Percentiles rank a stretch among this genome's conserved stretches.
These are phyloP conservation scores for Pseudogymnoascus sp. DNA, from an alignment of 2,329 filamentous ascomycete genomes.

Conservation along the genomic window DNA sequence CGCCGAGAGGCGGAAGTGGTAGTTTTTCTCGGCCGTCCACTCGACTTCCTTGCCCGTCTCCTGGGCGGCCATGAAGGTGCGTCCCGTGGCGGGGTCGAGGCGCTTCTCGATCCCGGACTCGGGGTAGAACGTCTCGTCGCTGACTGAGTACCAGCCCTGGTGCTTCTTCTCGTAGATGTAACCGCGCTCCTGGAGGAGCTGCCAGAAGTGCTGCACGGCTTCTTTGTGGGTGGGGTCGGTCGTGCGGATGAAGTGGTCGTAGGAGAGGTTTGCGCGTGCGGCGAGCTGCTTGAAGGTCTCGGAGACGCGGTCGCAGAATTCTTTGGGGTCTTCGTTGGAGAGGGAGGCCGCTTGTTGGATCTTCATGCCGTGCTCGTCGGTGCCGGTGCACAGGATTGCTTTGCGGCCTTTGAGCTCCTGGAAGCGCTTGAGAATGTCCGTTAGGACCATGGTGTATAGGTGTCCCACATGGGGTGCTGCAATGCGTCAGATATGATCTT, in stretches of 20 bases:
- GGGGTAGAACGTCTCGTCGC: slow-evolving; percentile 94
- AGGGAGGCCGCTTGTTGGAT: slow-evolving; percentile 77
- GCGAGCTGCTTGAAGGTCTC: slow-evolving; percentile 72
- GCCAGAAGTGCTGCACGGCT: slow-evolving; percentile 86
- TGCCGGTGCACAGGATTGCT: slow-evolving; percentile 78
- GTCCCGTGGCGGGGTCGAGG: slow-evolving; percentile 71
- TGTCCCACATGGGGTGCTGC: slow-evolving; percentile 89
- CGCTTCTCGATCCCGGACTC: slow-evolving; percentile 63
- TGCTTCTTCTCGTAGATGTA: slow-evolving; percentile 81
- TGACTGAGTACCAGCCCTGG: slow-evolving; percentile 92
- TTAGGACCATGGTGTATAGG: slow-evolving; percentile 83
- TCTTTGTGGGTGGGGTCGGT: slow-evolving; percentile 75
- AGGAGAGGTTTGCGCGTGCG: slow-evolving; percentile 55
- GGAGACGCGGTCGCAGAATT: slow-evolving; percentile 83
- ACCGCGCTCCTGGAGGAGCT: slow-evolving; percentile 63
- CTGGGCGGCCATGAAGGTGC: slow-evolving; percentile 70
- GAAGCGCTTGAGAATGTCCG: slow-evolving; percentile 91
- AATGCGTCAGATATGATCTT: background rate
- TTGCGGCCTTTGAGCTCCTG: slow-evolving; percentile 63
- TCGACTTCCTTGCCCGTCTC: slow-evolving; percentile 92
- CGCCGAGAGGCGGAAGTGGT: slow-evolving; percentile 84
- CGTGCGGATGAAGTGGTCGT: slow-evolving; percentile 88
- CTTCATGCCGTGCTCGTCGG: slow-evolving; percentile 97
- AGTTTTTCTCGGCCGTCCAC: slow-evolving; percentile 88
- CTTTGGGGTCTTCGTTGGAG: slow-evolving; percentile 62